Conservation (phyloP, 345 rosid species). For the Litchi chinensis region DNA sequence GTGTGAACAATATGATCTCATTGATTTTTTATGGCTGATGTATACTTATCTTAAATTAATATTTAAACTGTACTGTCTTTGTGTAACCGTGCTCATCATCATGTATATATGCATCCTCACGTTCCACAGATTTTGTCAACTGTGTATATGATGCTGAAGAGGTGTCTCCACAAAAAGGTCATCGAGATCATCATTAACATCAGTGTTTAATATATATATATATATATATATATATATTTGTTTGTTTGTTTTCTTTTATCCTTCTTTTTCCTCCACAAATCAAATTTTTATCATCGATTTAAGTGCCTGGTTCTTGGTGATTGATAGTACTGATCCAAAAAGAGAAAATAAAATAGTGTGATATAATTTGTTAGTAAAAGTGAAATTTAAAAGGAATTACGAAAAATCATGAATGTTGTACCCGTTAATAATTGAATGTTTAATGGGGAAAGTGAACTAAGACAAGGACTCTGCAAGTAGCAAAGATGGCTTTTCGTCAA, state of each 20-base stretch:
- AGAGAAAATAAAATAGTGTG: no score
- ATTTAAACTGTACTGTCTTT: no score
- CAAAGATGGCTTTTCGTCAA: background rate
- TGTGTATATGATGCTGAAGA: background rate
- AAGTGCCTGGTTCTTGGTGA: no score
- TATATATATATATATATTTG: no score
- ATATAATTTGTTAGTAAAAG: no score
- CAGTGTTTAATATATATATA: background rate
- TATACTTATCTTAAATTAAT: background rate
- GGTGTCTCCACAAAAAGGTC: background rate
- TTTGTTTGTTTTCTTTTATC: no score
- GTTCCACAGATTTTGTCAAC: slow-evolving; percentile 11
- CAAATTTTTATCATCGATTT: background rate
- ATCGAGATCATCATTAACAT: slow-evolving; percentile 7
- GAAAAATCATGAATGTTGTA: no score
- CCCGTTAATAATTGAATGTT: no score
- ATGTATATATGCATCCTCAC: background rate
- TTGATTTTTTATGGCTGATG: background rate
- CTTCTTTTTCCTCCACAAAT: no score
- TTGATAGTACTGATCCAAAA: no score
- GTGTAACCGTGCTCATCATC: background rate
- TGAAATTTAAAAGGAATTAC: background rate
- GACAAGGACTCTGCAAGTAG: no score
- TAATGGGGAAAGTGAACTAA: no score
- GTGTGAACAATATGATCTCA: slow-evolving; percentile 14